Conservation (phyloP, 2,329 filamentous ascomycete genomes). For the Cladosporium colombiae region DNA sequence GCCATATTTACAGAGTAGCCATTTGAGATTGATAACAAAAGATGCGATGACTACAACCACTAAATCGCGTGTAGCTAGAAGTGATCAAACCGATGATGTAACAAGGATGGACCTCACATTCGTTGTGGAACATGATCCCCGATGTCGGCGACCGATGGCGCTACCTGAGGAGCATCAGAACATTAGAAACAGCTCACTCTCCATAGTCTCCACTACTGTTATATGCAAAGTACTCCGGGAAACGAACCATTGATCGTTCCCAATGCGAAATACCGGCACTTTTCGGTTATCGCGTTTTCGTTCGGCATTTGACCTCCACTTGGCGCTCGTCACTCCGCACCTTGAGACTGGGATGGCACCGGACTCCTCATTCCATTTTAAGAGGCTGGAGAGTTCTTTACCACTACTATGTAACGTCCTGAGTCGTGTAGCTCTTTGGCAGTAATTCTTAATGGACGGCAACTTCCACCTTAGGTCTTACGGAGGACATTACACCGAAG, state of each 20-base stretch:
- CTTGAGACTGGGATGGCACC: neutral
- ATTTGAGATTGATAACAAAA: neutral
- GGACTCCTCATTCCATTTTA: neutral
- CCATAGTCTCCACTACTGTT: neutral
- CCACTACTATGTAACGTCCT: neutral
- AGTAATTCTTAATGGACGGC: neutral
- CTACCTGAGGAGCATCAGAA: neutral
- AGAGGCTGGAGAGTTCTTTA: neutral
- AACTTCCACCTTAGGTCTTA: neutral
- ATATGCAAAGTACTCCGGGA: neutral
- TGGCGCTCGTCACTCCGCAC: neutral
- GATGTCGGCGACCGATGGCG: neutral
- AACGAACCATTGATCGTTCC: neutral
- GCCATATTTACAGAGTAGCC: slow-evolving; percentile 41
- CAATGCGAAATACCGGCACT: neutral
- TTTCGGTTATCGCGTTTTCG: neutral
- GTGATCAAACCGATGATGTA: neutral
- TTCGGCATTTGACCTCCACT: neutral
- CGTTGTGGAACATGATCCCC: neutral
- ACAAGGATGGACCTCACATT: neutral
- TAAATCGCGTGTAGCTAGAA: neutral
- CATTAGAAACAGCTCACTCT: neutral
- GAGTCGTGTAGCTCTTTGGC: neutral
- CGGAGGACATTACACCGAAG: neutral
- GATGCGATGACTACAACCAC: neutral